Base-by-base conservation (phyloP, 225 moss, liverwort and hornwort genomes). In the Physcomitrellopsis africana region DNA sequence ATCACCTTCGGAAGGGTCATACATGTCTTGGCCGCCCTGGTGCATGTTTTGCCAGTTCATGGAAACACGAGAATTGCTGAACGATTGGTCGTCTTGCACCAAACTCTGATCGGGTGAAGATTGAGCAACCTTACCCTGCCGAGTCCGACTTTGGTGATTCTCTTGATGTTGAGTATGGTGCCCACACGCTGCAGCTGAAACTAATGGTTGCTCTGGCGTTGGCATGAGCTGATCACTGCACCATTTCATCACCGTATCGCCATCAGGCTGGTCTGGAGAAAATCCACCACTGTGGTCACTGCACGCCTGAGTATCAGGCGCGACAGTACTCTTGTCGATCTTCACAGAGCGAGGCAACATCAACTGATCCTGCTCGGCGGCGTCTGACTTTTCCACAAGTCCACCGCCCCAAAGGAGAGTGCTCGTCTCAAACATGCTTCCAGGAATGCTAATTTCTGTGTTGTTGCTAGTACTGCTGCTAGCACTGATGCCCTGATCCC, bases 41-140 rank as follows among this genome's bases (percentile, higher is more conserved):
- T 90, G 92, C 16, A 92, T 82, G 32, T 37, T 37, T 80, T 89
- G 94, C 94, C 90, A 94, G 66, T 78, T 75, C 81, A 88, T 83
- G 27, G 79, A 51, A 70, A 57, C 67, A 59, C 66, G 75, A 55
- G 74, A 44, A 49, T 60, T 61, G 49, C 62, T 74, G 8, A 75
- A 76, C 3, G 75, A 67, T 61, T 73, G 76, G 55, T 79, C 76
- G 60, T 24, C 51, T 7, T 67, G 52, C 44, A 59, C 37, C 53
- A 64, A 37, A 37, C 7, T 37, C 32, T 37, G 32, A 37, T 37
- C 32, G 32, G 32, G 32, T 37, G 32, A 37, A 37, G 32, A 23
- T 47, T 2, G 74, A 26, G 68, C 44, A 2, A 56, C 53, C 51
- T 70, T 69, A 13, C 18, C 23, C 19, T 52, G 48, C 14, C 48